Evolutionary conservation across 2,329 filamentous ascomycete genomes (phyloP).

Genomic region (Alternaria gaisen): DNA sequence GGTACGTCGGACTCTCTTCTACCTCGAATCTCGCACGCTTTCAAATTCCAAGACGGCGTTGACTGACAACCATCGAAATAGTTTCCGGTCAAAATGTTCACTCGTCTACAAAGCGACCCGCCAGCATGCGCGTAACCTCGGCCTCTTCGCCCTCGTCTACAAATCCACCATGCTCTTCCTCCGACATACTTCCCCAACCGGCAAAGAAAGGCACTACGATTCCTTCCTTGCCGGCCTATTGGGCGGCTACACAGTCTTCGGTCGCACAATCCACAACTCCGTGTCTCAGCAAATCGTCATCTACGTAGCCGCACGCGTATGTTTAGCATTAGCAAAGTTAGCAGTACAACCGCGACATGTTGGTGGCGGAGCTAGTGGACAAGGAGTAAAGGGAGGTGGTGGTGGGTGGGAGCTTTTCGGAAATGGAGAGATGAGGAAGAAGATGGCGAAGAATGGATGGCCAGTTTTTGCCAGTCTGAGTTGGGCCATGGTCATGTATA

Average conservation of each 20-base stretch:
- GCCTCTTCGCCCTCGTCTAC: constrained; percentile 90
- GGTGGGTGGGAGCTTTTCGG: constrained; percentile 55
- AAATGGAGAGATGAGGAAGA: constrained; percentile 48
- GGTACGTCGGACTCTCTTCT: constrained; percentile 62
- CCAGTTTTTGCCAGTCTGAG: constrained; percentile 88
- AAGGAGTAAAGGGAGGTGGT: constrained; percentile 21
- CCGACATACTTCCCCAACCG: constrained; percentile 61
- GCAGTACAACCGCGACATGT: constrained; percentile 70
- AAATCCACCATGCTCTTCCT: constrained; percentile 82
- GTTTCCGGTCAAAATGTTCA: constrained; percentile 76
- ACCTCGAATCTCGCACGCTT: background rate
- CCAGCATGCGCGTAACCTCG: constrained; percentile 90
- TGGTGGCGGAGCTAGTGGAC: constrained; percentile 35
- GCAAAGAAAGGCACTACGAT: constrained; percentile 77
- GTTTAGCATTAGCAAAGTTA: constrained; percentile 83
- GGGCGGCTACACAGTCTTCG: constrained; percentile 94
- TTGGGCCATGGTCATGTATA: constrained; percentile 94
- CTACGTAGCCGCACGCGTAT: constrained; percentile 94
- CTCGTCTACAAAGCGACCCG: constrained; percentile 86
- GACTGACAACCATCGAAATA: constrained; percentile 37
- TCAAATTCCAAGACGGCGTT: background rate
- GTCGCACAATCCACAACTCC: constrained; percentile 76
- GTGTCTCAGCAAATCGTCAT: constrained; percentile 98
- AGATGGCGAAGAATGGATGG: constrained; percentile 74
- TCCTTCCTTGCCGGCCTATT: constrained; percentile 85